phyloP scores from a whole-genome alignment of 768 basidiomycete species.

The Cystobasidium ongulense region DNA sequence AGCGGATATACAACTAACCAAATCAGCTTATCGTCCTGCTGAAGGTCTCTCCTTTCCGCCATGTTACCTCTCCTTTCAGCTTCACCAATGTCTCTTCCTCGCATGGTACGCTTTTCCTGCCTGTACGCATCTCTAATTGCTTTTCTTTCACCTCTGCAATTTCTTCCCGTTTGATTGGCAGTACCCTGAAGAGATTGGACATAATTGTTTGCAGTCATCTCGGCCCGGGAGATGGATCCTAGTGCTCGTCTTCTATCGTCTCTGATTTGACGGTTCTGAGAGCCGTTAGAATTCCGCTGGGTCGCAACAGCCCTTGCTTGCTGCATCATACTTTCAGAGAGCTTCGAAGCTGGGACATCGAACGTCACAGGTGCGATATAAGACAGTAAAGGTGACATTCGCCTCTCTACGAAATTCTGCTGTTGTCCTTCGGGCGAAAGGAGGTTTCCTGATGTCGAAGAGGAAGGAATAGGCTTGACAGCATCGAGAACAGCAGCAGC shows the following conservation, averaged over 20 bases:
- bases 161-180: not conserved
- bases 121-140: not conserved
- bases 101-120: not conserved
- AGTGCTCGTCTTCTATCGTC: not conserved
- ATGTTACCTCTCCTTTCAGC: not conserved
- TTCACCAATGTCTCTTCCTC: not conserved
- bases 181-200: not conserved
- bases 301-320: not conserved
- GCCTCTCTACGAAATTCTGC: not conserved
- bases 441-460: not conserved
- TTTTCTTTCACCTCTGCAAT: not conserved
- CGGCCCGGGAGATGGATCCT: not conserved
- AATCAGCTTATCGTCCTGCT: not conserved
- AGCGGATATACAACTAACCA: conserved; percentile 2
- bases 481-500: not conserved
- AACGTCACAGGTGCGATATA: not conserved
- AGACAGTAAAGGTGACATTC: not conserved
- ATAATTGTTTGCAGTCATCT: not conserved
- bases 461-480: not conserved
- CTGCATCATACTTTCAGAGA: not conserved
- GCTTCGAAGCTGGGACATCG: not conserved
- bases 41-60: not conserved
- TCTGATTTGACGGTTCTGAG: not conserved
- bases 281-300: not conserved
- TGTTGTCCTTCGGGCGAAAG: not conserved